A percentile compares a stretch with the other conserved stretches of the same genome.
phyloP scores from a whole-genome alignment of 2,329 filamentous ascomycete genomes.

The Aspergillus sp. region DNA sequence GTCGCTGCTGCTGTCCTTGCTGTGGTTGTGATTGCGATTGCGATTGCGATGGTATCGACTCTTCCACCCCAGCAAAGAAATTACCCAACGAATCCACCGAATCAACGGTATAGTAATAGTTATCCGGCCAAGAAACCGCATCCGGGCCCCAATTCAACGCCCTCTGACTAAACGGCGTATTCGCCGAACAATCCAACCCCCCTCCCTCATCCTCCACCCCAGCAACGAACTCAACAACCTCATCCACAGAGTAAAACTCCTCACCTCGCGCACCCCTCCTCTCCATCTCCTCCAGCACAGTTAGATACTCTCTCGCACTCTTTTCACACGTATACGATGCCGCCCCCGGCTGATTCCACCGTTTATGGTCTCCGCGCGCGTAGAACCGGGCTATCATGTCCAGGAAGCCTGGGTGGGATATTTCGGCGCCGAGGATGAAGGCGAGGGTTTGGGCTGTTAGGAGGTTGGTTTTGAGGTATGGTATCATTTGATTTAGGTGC shows the following conservation, averaged over 20 bases:
- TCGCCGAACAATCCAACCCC: too few species aligned
- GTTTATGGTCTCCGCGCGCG: conserved; percentile 7
- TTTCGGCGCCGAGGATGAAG: conserved; percentile 2
- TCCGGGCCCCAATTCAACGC: too few species aligned
- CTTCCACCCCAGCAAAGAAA: too few species aligned
- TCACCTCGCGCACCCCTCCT: neutral
- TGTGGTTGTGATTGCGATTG: neutral
- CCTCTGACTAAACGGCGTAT: too few species aligned
- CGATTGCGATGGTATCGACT: too few species aligned
- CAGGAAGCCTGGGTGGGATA: conserved; percentile 1
- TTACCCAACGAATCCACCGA: too few species aligned
- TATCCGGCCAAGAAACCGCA: too few species aligned
- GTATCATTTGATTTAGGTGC: too few species aligned
- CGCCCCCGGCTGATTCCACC: conserved; percentile 3
- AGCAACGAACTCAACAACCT: too few species aligned
- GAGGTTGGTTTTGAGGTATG: neutral
- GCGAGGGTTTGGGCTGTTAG: neutral
- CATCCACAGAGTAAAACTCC: too few species aligned
- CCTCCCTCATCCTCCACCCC: too few species aligned
- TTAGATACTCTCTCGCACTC: neutral
- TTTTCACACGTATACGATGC: neutral
- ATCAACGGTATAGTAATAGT: too few species aligned
- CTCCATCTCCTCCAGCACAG: neutral
- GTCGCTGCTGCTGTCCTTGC: neutral
- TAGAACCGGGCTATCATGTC: conserved; percentile 6